Conservation (phyloP, 192 early-diverging fungal genomes). For the Backusella mclennaniae region DNA sequence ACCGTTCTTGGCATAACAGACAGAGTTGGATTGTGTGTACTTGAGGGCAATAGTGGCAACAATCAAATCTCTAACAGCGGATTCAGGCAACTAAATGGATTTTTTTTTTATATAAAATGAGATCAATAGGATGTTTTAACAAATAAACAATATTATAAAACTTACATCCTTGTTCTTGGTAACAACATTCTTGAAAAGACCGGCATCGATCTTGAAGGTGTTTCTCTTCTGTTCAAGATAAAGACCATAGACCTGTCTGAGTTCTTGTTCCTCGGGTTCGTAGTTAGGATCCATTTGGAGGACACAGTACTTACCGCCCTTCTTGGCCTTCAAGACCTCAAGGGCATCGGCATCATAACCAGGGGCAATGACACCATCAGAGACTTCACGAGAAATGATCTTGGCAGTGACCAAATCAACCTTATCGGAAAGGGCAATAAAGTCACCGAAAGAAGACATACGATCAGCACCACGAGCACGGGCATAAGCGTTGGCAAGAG, state of each 20-base stretch:
- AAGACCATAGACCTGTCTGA: slow-evolving; percentile 95
- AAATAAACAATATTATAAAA: neutral
- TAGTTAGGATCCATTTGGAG: slow-evolving; percentile 91
- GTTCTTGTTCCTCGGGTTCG: slow-evolving; percentile 82
- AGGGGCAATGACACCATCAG: slow-evolving; percentile 97
- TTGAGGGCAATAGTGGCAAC: slow-evolving; percentile 98
- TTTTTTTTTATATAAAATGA: neutral
- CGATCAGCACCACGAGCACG: slow-evolving; percentile 98
- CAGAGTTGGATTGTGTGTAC: slow-evolving; percentile 99
- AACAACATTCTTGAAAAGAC: slow-evolving; percentile 86
- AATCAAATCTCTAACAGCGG: slow-evolving; percentile 79
- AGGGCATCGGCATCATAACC: slow-evolving; percentile 84
- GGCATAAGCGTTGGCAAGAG: slow-evolving; percentile 91
- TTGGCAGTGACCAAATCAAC: slow-evolving; percentile 92
- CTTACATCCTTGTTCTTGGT: slow-evolving; percentile 72
- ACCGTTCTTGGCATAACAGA: slow-evolving; percentile 97
- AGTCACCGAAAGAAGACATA: slow-evolving; percentile 99
- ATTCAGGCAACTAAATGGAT: slow-evolving; percentile 49
- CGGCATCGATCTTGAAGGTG: slow-evolving; percentile 70
- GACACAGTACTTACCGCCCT: slow-evolving; percentile 96
- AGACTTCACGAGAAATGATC: slow-evolving; percentile 95
- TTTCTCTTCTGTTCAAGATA: slow-evolving; percentile 92
- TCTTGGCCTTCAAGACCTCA: slow-evolving; percentile 91
- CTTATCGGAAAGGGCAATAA: slow-evolving; percentile 89
- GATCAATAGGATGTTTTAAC: neutral